A percentile compares a stretch with the other conserved stretches of the same genome.
These are phyloP conservation scores for Fusarium sp. DNA, from an alignment of 2,329 filamentous ascomycete genomes.

Conservation along the genomic window DNA sequence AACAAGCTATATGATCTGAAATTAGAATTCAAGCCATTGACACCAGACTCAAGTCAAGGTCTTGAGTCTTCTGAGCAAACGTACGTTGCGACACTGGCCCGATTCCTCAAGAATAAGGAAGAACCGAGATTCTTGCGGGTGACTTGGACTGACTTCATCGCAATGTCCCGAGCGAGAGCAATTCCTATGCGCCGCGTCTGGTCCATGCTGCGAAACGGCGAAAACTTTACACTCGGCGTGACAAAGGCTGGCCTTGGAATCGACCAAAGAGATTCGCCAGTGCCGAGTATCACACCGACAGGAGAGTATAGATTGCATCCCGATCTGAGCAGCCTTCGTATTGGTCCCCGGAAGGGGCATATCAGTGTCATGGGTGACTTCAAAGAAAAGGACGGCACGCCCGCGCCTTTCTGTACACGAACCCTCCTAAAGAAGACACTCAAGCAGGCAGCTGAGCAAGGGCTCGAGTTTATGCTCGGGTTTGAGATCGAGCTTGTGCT, in stretches of 20 bases:
- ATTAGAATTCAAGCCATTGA: slow-evolving; percentile 54
- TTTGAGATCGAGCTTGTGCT: slow-evolving; percentile 88
- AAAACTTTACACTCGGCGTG: slow-evolving; percentile 66
- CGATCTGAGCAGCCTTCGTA: slow-evolving; percentile 71
- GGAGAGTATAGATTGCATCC: slow-evolving; percentile 76
- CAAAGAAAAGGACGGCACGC: slow-evolving; percentile 64
- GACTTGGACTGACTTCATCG: slow-evolving; percentile 84
- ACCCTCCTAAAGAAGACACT: slow-evolving; percentile 68
- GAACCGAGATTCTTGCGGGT: slow-evolving; percentile 75
- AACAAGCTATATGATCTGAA: slow-evolving; percentile 78
- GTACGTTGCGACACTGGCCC: slow-evolving; percentile 23
- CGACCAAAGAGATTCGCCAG: slow-evolving; percentile 73
- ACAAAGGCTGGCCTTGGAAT: slow-evolving; percentile 73
- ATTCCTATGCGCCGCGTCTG: slow-evolving; percentile 71
- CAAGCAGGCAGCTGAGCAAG: slow-evolving; percentile 61
- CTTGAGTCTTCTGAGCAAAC: slow-evolving; percentile 8
- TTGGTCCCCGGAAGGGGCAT: slow-evolving; percentile 69
- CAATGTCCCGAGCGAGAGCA: slow-evolving; percentile 73
- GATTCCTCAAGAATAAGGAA: slow-evolving; percentile 61
- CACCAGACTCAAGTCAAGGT: slow-evolving; percentile 5
- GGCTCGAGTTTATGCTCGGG: slow-evolving; percentile 73
- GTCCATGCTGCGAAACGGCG: slow-evolving; percentile 58
- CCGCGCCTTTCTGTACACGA: slow-evolving; percentile 72
- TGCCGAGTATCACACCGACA: slow-evolving; percentile 64
- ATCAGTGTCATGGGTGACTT: slow-evolving; percentile 77